These are phyloP conservation scores for Chaetomium tenue DNA, from an alignment of 495 filamentous ascomycete genomes.

Conservation along the genomic window DNA sequence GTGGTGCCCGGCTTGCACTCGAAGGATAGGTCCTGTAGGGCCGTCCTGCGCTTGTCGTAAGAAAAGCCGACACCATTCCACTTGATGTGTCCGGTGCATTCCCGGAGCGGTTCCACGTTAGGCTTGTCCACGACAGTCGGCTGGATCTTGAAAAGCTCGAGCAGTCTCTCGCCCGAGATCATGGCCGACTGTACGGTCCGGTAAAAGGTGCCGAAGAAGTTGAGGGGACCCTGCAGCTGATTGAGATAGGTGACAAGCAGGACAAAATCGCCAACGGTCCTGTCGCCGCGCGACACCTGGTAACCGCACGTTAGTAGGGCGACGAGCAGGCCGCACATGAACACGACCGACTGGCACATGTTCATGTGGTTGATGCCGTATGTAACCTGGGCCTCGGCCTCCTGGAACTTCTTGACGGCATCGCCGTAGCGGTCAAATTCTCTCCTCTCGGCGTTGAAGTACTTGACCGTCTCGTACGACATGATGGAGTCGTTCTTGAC, in stretches of 20 bases:
- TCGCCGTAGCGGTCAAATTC: constrained; percentile 83
- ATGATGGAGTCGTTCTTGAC: constrained; percentile 98
- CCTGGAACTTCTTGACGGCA: constrained; percentile 79
- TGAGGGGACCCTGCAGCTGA: constrained; percentile 87
- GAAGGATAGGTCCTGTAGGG: constrained; percentile 78
- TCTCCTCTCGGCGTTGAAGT: constrained; percentile 94
- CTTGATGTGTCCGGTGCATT: constrained; percentile 74
- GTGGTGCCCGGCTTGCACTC: constrained; percentile 83
- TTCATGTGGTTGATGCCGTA: constrained; percentile 91
- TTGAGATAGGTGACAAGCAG: constrained; percentile 82
- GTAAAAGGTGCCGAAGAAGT: constrained; percentile 98
- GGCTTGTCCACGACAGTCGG: constrained; percentile 80
- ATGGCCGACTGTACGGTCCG: constrained; percentile 91
- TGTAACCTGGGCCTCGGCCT: constrained; percentile 81
- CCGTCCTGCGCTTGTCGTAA: constrained; percentile 85
- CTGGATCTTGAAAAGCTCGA: constrained; percentile 86
- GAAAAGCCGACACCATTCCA: constrained; percentile 88
- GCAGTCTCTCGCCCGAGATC: constrained; percentile 92
- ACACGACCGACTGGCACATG: constrained; percentile 87
- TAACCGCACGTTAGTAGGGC: constrained; percentile 70
- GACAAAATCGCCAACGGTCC: constrained; percentile 75
- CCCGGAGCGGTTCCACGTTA: constrained; percentile 48
- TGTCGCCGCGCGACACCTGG: constrained; percentile 73
- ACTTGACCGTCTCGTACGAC: constrained; percentile 98
- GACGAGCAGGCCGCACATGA: constrained; percentile 83